Percentiles rank a stretch among this genome's conserved stretches.
These are phyloP conservation scores for Pythium phragmitis DNA, from an alignment of 352 stramenopile species.

Conservation along the genomic window DNA sequence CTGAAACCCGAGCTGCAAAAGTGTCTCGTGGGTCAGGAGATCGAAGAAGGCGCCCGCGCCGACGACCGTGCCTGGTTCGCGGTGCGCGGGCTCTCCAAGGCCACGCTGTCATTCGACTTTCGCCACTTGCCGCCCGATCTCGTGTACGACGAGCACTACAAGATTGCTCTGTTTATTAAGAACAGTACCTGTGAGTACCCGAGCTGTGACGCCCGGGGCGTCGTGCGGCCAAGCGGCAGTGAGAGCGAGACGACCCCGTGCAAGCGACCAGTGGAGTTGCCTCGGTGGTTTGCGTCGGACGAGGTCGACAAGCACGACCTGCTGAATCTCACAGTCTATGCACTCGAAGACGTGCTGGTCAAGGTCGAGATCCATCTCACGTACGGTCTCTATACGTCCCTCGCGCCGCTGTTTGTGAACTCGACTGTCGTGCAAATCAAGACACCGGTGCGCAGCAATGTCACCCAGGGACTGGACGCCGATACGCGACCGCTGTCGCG, in stretches of 20 bases:
- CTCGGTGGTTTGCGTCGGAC: constrained; percentile 88
- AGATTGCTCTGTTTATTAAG: constrained; percentile 93
- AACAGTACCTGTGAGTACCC: constrained; percentile 92
- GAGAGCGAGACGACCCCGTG: constrained; percentile 92
- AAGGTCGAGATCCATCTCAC: constrained; percentile 96
- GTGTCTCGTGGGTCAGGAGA: constrained; percentile 20
- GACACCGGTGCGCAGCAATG: constrained; percentile 64
- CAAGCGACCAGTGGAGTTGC: constrained; percentile 86
- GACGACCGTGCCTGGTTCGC: constrained; percentile 92
- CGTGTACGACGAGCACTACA: constrained; percentile 95
- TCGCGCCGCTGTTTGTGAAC: constrained; percentile 91
- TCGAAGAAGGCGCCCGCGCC: constrained; percentile 79
- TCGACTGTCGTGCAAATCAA: constrained; percentile 87
- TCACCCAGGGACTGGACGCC: constrained; percentile 60
- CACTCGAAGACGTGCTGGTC: constrained; percentile 95
- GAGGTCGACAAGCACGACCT: constrained; percentile 92
- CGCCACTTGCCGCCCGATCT: constrained; percentile 89
- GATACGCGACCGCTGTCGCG: constrained; percentile 75
- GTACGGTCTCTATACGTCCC: constrained; percentile 89
- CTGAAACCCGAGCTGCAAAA: constrained; percentile 36
- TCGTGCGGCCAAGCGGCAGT: constrained; percentile 46
- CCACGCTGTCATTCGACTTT: constrained; percentile 94
- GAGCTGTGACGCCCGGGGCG: constrained; percentile 67
- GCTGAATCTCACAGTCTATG: constrained; percentile 93
- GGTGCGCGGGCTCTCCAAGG: constrained; percentile 89